Conservation (phyloP, 352 stramenopile genomes). For the Blastocystis sp. region DNA sequence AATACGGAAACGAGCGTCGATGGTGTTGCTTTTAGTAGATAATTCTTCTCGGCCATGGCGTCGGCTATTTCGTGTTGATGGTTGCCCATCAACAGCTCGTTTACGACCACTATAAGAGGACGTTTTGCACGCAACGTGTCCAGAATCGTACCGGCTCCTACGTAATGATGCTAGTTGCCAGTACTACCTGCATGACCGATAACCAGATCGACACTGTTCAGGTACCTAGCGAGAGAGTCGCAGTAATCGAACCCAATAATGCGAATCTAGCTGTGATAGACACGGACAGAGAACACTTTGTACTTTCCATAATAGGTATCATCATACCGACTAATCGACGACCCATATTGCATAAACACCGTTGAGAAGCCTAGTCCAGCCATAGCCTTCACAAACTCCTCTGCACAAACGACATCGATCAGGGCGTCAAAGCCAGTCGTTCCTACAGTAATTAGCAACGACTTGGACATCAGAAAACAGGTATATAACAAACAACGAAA, state of each 20-base stretch:
- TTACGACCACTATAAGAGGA: constrained; percentile 28
- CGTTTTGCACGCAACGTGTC: neutral
- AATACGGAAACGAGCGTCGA: neutral
- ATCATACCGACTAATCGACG: neutral
- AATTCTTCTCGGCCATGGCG: constrained; percentile 16
- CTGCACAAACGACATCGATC: neutral
- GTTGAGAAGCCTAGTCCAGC: neutral
- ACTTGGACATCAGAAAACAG: neutral
- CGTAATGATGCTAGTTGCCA: neutral
- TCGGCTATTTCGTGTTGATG: constrained; percentile 59
- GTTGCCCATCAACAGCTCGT: constrained; percentile 51
- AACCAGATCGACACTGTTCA: neutral
- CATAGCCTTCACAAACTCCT: neutral
- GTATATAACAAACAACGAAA: neutral
- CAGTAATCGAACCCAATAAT: constrained; percentile 23
- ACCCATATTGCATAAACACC: constrained; percentile 12
- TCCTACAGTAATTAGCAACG: constrained; percentile 31
- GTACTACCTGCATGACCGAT: constrained; percentile 45
- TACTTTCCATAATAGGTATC: neutral
- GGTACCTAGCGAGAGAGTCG: neutral
- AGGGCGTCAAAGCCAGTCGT: constrained; percentile 36
- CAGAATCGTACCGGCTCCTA: constrained; percentile 58
- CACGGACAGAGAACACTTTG: neutral
- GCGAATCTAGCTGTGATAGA: neutral
- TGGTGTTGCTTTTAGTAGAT: constrained; percentile 20